These are phyloP conservation scores for Apiospora malaysiana DNA, from an alignment of 2,329 filamentous ascomycete species.

Conservation along the genomic window DNA sequence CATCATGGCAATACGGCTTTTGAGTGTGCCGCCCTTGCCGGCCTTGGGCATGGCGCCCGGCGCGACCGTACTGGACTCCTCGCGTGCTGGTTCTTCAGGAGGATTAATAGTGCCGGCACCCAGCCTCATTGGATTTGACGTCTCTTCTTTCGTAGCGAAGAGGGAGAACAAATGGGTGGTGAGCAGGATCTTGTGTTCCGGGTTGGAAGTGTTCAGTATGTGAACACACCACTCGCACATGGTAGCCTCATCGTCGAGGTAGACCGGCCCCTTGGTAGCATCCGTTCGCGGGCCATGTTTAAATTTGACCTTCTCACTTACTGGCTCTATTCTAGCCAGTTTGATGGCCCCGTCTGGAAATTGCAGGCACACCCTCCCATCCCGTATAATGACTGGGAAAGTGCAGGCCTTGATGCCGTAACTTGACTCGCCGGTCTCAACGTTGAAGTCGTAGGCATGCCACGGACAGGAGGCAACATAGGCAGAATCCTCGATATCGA, in stretches of 20 bases:
- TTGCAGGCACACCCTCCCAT: constrained; percentile 42
- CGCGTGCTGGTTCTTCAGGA: constrained; percentile 48
- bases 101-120: constrained; percentile 43
- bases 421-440: constrained; percentile 54
- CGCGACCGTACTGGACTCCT: constrained; percentile 45
- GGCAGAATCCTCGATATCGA: constrained; percentile 54
- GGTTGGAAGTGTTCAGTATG: constrained; percentile 49
- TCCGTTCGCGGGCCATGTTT: constrained; percentile 42
- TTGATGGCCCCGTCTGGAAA: constrained; percentile 35
- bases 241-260: constrained; percentile 47
- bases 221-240: constrained; percentile 55
- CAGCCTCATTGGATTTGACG: constrained; percentile 47
- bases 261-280: constrained; percentile 30
- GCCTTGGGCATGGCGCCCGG: constrained; percentile 47
- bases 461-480: constrained; percentile 54
- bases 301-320: constrained; percentile 52
- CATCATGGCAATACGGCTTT: constrained; percentile 51
- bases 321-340: constrained; percentile 46
- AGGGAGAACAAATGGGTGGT: constrained; percentile 49
- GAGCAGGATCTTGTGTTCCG: constrained; percentile 53
- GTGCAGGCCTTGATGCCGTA: constrained; percentile 53
- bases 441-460: constrained; percentile 56
- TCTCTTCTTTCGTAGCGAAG: constrained; percentile 46
- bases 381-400: constrained; percentile 46
- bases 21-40: constrained; percentile 48